Base-by-base conservation (phyloP, 148 eudicot species). In the Tetragonia tetragonoides region DNA sequence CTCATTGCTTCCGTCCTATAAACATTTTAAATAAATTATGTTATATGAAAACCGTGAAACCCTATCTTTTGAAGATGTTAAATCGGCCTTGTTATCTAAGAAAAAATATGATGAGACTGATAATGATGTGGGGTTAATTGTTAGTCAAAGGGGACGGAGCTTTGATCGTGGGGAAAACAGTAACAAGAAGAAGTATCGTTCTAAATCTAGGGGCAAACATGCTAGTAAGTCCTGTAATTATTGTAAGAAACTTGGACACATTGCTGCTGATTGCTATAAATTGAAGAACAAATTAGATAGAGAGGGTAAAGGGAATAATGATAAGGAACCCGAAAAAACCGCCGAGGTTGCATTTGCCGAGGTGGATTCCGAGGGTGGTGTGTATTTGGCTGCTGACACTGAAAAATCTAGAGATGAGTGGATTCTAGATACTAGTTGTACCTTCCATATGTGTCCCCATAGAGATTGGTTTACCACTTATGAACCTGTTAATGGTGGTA, bases 401-500 rank as follows among this genome's bases (percentile, higher is more conserved):
- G 74, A 71, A 28, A 28, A 4, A 40, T 0, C 11, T 53, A 15
- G 23, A 1, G 49, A 71, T 5, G 71, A 79, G 17, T 79, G 81
- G 77, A 72, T 79, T 63, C 71, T 79, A 14, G 76, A 77, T 66
- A 57, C 37, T 24, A 66, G 40, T 51, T 76, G 61, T 21, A 21
- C 72, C 11, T 82, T 12, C 51, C 84, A 77, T 66, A 78, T 82
- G 68, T 42, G 56, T 38, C 79, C 81, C 23, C 12, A 74, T 74
- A 73, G 66, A 65, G 66, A 62, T 14, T 62, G 38, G 37, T 62
- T 62, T 14, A 23, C 66, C 38, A 62, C 34, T 28, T 24, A 6
- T 62, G 15, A 24, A 9, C 11, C 3, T 23, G 12, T 62, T 62
- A 11, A 62, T 23, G 20, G 14, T 1, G 66, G 64, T 20, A 21